Evolutionary conservation across 768 basidiomycete genomes (phyloP), one percentile per base, ranked within the genome.

Genomic region (Tricholoma bakamatsutake): DNA sequence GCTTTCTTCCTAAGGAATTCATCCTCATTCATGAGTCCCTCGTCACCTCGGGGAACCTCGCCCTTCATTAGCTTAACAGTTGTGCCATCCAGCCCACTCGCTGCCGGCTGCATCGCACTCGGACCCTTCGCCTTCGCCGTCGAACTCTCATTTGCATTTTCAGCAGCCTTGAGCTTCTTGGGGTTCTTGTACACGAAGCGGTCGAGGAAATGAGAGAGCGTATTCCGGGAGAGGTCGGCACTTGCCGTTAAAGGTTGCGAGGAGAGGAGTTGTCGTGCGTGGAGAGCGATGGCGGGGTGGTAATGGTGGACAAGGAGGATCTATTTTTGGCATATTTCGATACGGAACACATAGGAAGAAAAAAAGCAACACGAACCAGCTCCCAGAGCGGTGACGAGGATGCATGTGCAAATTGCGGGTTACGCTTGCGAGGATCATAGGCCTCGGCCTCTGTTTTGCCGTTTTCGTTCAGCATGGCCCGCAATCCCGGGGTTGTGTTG

Each of bases 181-280:
- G 94, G 87, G 67, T 98, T 98, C 70, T 94, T 92, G 76, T 93
- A 98, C 42, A 98, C 91, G 73, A 98, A 98, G 2, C 95, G 84
- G 67, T 98, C 97, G 39, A 98, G 81, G 82, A 99, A 98, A 64
- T 94, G 91, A 0, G 90, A 87, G 21, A 98, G 82, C 0, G 94
- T 95, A 73, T 97, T 94, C 55, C 93, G 84, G 9, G 90, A 85
- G 48, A 99, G 87, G 65, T 98, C 95, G 0, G 92, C 80, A 8
- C 83, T 87, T 9, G 90, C 87, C 0, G 92, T 91, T 10, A 98
- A 73, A 0, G 88, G 86, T 48, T 86, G 77, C 7, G 79, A 80
- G 1, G 75, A 65, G 49, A 98, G 80, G 10, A 99, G 80, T 66
- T 97, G 91, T 6, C 80, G 80, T 0, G 93, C 88, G 62, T 94